Conservation (phyloP, 768 basidiomycete genomes). For the Lactarius indigo region DNA sequence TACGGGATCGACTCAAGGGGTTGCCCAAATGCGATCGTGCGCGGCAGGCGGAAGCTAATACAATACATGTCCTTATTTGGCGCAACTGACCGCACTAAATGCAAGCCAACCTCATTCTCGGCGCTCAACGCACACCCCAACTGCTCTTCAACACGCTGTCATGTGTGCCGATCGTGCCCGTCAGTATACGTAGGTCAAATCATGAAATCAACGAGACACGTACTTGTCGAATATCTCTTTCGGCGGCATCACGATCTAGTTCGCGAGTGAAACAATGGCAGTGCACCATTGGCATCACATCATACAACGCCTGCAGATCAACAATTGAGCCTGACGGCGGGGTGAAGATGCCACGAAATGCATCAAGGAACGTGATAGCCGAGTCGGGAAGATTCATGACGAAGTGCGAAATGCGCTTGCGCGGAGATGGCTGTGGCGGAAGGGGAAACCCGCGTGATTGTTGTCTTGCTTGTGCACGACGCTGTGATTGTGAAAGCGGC, state of each 20-base stretch:
- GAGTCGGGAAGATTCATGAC: slow-evolving; percentile 98
- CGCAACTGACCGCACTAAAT: slow-evolving; percentile 88
- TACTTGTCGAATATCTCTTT: slow-evolving; percentile 78
- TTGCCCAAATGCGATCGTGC: slow-evolving; percentile 37
- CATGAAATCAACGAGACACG: slow-evolving; percentile 30
- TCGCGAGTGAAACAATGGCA: slow-evolving; percentile 96
- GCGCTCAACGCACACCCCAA: slow-evolving; percentile 51
- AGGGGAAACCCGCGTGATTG: slow-evolving; percentile 25
- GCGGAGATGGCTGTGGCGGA: slow-evolving; percentile 32
- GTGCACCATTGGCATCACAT: slow-evolving; percentile 83
- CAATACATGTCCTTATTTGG: slow-evolving; percentile 99
- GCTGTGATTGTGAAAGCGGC: slow-evolving; percentile 33
- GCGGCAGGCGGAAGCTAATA: slow-evolving; percentile 77
- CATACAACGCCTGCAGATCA: slow-evolving; percentile 35
- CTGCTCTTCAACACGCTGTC: slow-evolving; percentile 67
- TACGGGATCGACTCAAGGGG: background rate
- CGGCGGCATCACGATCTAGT: slow-evolving; percentile 60
- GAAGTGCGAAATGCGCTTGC: slow-evolving; percentile 72
- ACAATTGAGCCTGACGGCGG: slow-evolving; percentile 38
- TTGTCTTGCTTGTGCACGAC: slow-evolving; percentile 42
- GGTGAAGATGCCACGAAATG: slow-evolving; percentile 70
- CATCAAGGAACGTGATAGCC: slow-evolving; percentile 85
- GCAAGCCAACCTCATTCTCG: slow-evolving; percentile 50
- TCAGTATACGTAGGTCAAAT: slow-evolving; percentile 14
- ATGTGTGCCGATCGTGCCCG: background rate